phyloP scores from a whole-genome alignment of 257 asterid species.

The Solanum virginianum region DNA sequence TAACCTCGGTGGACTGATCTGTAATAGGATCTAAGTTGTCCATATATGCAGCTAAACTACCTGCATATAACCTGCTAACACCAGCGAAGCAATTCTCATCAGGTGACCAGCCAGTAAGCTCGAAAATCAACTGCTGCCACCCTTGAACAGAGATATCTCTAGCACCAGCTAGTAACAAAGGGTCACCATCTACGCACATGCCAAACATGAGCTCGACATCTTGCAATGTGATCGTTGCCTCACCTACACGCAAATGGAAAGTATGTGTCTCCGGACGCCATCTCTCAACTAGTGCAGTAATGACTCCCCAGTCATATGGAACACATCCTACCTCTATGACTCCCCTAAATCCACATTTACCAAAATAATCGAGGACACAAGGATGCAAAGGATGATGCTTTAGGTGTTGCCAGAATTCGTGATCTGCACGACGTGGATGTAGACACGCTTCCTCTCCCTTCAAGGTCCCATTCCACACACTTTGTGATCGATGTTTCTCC shows the following conservation, averaged over 20 bases:
- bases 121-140: background rate
- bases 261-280: background rate
- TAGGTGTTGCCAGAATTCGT: background rate
- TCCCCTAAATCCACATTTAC: background rate
- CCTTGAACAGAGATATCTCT: background rate
- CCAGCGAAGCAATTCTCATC: background rate
- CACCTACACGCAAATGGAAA: background rate
- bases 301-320: background rate
- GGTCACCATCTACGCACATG: background rate
- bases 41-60: background rate
- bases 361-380: background rate
- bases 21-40: background rate
- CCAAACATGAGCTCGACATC: background rate
- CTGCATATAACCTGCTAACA: background rate
- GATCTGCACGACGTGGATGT: background rate
- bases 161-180: background rate
- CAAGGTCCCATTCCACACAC: background rate
- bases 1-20: background rate
- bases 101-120: background rate
- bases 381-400: background rate
- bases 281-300: background rate
- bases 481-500: background rate
- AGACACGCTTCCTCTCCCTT: background rate
- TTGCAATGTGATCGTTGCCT: background rate
- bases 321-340: background rate